A percentile compares a stretch with the other conserved stretches of the same genome.
Conservation (phyloP, 352 stramenopile species). For the Globisporangium emineosum region DNA sequence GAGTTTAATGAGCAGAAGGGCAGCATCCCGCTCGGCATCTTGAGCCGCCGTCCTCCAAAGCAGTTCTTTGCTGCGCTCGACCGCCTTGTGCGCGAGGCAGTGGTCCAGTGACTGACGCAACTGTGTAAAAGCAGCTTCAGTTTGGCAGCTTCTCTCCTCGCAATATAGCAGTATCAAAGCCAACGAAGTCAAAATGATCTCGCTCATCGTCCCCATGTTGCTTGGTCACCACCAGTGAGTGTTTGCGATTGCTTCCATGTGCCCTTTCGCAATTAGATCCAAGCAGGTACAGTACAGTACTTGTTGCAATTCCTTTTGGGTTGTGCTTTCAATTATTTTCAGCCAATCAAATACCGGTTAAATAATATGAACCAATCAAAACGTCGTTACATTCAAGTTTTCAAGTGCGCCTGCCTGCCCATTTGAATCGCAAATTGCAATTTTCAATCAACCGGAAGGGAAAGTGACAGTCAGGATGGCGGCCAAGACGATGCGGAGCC, state of each 20-base stretch:
- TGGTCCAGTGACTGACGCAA: background rate
- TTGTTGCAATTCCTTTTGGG: background rate
- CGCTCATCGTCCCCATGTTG: background rate
- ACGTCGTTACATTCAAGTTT: slow-evolving; percentile 13
- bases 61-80: slow-evolving; percentile 60
- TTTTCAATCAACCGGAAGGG: background rate
- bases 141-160: background rate
- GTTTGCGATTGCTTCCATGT: slow-evolving; percentile 5
- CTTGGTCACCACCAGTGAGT: background rate
- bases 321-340: background rate
- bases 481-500: slow-evolving; percentile 14
- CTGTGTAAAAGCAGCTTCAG: background rate
- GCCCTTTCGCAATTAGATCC: slow-evolving; percentile 6
- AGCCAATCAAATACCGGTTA: slow-evolving; percentile 3
- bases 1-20: slow-evolving; percentile 61
- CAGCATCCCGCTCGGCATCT: slow-evolving; percentile 41
- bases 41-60: slow-evolving; percentile 65
- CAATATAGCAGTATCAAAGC: background rate
- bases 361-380: slow-evolving; percentile 7
- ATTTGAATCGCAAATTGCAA: background rate
- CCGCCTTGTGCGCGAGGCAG: slow-evolving; percentile 17
- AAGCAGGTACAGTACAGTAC: background rate
- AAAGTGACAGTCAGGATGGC: slow-evolving; percentile 4
- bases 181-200: background rate
- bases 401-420: background rate